A percentile compares a stretch with the other conserved stretches of the same genome.
These are phyloP conservation scores for Debaryomyces prosopidis DNA, from an alignment of 805 yeast species.

Conservation along the genomic window DNA sequence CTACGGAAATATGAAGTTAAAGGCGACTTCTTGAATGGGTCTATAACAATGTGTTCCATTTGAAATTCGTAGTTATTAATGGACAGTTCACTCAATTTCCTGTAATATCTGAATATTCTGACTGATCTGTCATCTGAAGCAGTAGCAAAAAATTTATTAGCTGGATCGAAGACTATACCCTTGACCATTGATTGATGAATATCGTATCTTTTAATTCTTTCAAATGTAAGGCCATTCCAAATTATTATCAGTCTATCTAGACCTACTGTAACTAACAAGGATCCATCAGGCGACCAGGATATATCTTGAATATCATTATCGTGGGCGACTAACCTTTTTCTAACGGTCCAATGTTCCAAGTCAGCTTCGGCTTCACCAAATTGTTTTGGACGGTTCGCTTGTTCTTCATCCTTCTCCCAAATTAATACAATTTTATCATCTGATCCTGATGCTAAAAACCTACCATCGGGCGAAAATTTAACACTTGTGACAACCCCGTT, in stretches of 20 bases:
- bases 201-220: slow-evolving; percentile 83
- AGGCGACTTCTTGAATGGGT: slow-evolving; percentile 88
- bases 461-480: slow-evolving; percentile 87
- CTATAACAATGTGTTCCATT: slow-evolving; percentile 77
- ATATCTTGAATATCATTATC: slow-evolving; percentile 97
- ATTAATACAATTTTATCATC: slow-evolving; percentile 90
- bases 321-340: slow-evolving; percentile 91
- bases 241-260: slow-evolving; percentile 88
- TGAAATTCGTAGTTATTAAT: slow-evolving; percentile 72
- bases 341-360: slow-evolving; percentile 90
- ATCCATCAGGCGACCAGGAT: slow-evolving; percentile 96
- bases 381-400: slow-evolving; percentile 52
- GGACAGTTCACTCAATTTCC: slow-evolving; percentile 45
- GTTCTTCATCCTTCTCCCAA: slow-evolving; percentile 86
- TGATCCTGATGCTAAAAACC: slow-evolving; percentile 90
- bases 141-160: slow-evolving; percentile 95
- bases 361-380: slow-evolving; percentile 75
- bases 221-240: slow-evolving; percentile 93
- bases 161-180: slow-evolving; percentile 97
- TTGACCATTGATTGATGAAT: slow-evolving; percentile 94
- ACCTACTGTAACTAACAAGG: slow-evolving; percentile 89
- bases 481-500: slow-evolving; percentile 96
- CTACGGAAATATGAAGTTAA: slow-evolving; percentile 87
- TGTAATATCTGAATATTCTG: slow-evolving; percentile 82
- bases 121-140: slow-evolving; percentile 95